Evolutionary conservation across 345 rosid species (phyloP), one percentile per base, ranked within the genome.

Genomic region (Erysimum cheiranthoides): DNA sequence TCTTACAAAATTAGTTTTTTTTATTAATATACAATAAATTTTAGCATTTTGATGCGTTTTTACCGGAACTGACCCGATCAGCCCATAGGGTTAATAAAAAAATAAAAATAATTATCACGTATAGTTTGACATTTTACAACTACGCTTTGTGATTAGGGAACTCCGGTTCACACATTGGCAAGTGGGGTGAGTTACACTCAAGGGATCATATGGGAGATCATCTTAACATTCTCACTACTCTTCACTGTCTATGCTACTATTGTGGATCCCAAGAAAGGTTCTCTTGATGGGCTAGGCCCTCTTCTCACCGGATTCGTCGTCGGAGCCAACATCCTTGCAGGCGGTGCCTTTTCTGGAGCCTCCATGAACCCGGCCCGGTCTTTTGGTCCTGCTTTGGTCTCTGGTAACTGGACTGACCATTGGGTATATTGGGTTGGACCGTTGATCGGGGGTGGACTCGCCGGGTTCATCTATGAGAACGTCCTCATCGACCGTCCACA

Each of bases 341-440:
- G 93, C 5, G 98, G 96, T 1, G 61, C 93, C 36, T 93, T 91
- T 84, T 91, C 98, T 0, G 97, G 96, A 1, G 97, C 93, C n/a
- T 90, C 98, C 0, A 93, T 93, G 97, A 93, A 93, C 87, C 98
- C 98, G 0, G 97, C 97, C 2, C 68, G 98, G 27, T 88, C 98
- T 3, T 93, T 91, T 54, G 98, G 98, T 13, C 98, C 98, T 0
- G 91, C 96, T 28, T 75, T 93, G 77, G 92, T 84, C 12, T 84
- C 91, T 64, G 82, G 96, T 79, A 82, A 85, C 72, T 93, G 98
- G 98, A 92, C 93, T 11, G 89, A 92, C 61, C 94, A 92, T 46
- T 92, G 96, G 96, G 91, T 90, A 35, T 90, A 92, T 75, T 92
- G 96, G 97, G 94, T 90, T 71, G 96, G 97, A 10, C 97, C 96